phyloP scores from a whole-genome alignment of 2,329 filamentous ascomycete genomes.

The Hansfordia pulvinata region DNA sequence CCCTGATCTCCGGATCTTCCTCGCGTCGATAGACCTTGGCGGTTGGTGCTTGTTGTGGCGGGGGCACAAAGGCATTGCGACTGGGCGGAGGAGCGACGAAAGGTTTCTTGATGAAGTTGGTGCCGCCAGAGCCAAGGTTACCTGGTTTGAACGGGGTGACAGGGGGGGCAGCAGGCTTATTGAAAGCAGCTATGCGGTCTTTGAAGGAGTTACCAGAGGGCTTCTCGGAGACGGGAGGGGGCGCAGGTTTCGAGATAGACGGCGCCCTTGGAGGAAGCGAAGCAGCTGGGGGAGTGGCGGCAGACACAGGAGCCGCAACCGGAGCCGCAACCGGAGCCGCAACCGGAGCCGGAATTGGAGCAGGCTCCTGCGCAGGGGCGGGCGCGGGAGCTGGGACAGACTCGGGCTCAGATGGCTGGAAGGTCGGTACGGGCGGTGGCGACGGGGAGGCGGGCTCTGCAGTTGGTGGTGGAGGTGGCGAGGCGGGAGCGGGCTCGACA shows the following conservation, averaged over 20 bases:
- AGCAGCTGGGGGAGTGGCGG: slow-evolving; percentile 16
- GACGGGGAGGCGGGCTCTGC: too few species aligned
- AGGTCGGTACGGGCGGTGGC: slow-evolving; percentile 16
- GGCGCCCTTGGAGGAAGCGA: slow-evolving; percentile 19
- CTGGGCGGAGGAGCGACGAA: slow-evolving; percentile 93
- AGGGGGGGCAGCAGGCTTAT: slow-evolving; percentile 74
- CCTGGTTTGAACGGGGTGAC: slow-evolving; percentile 81
- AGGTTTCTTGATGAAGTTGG: slow-evolving; percentile 84
- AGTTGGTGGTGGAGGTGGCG: slow-evolving; percentile 17
- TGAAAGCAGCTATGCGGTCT: slow-evolving; percentile 95
- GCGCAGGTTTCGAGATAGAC: slow-evolving; percentile 33
- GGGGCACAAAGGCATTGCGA: slow-evolving; percentile 78
- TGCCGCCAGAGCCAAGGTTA: slow-evolving; percentile 41
- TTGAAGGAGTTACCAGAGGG: slow-evolving; percentile 68
- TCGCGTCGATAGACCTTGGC: slow-evolving; percentile 74
- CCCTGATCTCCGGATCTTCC: slow-evolving; percentile 64
- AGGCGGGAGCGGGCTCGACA: slow-evolving; percentile 21
- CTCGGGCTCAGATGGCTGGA: slow-evolving; percentile 14
- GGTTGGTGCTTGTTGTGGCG: slow-evolving; percentile 54
- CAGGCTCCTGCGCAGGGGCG: slow-evolving; percentile 15
- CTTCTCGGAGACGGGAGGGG: slow-evolving; percentile 61
- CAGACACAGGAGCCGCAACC: slow-evolving; percentile 14
- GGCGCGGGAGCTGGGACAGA: slow-evolving; percentile 14
- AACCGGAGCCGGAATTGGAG: too few species aligned
- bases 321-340: slow-evolving; percentile 21